Conservation (phyloP, 768 basidiomycete genomes). For the Suillus cothurnatus region DNA sequence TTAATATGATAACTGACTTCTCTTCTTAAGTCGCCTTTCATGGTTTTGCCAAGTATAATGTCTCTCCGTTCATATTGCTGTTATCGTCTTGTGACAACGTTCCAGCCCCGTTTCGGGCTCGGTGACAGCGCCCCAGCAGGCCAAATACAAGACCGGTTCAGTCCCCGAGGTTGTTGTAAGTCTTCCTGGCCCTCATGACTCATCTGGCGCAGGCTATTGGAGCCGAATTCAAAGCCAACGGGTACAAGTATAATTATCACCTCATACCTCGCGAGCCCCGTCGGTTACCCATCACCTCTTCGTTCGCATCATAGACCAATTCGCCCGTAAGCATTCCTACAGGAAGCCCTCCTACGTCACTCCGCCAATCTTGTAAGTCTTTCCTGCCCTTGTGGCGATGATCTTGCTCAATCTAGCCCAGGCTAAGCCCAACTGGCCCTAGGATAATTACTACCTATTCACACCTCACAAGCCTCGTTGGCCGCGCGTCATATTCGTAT, state of each 20-base stretch:
- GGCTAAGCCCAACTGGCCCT: neutral
- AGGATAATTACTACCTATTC: neutral
- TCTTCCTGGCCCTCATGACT: neutral
- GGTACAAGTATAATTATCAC: neutral
- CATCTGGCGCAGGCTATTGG: neutral
- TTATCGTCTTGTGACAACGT: neutral
- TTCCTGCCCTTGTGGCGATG: neutral
- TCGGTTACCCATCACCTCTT: neutral
- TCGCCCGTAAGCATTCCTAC: neutral
- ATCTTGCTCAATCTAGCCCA: neutral
- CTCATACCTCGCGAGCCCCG: neutral
- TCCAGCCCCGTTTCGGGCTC: neutral
- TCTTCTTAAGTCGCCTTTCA: neutral
- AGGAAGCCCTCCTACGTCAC: neutral
- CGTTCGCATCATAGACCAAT: neutral
- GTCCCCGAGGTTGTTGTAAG: neutral
- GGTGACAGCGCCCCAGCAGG: neutral
- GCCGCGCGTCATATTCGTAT: neutral
- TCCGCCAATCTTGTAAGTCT: neutral
- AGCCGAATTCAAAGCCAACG: neutral
- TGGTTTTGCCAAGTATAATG: neutral
- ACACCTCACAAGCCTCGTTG: neutral
- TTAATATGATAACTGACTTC: neutral
- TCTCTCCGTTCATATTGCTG: neutral
- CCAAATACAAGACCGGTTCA: neutral